These are phyloP conservation scores for Fagus crenata DNA, from an alignment of 306 rosid genomes.

Conservation along the genomic window DNA sequence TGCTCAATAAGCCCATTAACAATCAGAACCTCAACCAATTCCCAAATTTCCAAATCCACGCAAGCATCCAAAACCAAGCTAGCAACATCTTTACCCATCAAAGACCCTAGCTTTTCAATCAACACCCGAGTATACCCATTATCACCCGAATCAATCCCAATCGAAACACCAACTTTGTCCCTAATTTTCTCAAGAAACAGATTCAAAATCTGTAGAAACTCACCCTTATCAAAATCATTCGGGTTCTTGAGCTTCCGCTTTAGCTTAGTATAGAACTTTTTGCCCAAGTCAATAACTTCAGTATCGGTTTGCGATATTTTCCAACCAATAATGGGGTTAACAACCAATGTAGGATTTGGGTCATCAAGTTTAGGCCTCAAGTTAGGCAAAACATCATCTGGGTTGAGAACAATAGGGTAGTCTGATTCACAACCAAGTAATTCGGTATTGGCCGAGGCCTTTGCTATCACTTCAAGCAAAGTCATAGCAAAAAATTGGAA, in stretches of 20 bases:
- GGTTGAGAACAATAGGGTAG: constrained; percentile 65
- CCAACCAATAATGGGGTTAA: constrained; percentile 63
- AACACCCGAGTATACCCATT: constrained; percentile 36
- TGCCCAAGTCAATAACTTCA: constrained; percentile 51
- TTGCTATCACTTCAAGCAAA: constrained; percentile 55
- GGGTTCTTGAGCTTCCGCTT: constrained; percentile 44
- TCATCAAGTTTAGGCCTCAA: constrained; percentile 48
- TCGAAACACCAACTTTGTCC: constrained; percentile 40
- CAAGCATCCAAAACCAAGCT: constrained; percentile 67
- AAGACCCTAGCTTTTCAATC: constrained; percentile 49
- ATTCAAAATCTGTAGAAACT: constrained; percentile 50
- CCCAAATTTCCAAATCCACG: constrained; percentile 69
- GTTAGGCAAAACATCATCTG: constrained; percentile 49
- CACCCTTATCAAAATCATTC: constrained; percentile 37
- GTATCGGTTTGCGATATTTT: constrained; percentile 48
- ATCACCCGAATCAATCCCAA: constrained; percentile 39
- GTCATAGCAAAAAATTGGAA: constrained; percentile 47
- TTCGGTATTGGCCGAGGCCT: constrained; percentile 39
- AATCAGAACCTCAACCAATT: constrained; percentile 65
- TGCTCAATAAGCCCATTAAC: constrained; percentile 49
- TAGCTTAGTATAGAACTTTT: constrained; percentile 49
- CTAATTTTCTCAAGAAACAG: constrained; percentile 55
- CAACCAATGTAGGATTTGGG: constrained; percentile 35
- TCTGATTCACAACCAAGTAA: constrained; percentile 40
- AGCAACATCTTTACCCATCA: constrained; percentile 51